Evolutionary conservation across 805 yeast species (phyloP).

Genomic region (Pichia scutulata): DNA sequence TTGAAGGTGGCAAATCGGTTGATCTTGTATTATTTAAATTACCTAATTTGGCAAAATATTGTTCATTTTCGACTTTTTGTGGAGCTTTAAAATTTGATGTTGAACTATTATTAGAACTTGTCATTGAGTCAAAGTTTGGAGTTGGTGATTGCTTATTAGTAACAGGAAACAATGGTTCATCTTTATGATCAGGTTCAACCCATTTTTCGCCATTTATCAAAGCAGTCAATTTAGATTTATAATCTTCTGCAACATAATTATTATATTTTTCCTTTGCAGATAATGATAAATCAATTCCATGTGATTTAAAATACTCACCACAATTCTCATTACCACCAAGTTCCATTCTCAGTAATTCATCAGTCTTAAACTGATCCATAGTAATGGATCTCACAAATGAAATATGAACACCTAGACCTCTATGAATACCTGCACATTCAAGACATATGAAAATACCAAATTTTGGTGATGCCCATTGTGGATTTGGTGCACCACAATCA

Average conservation of each 20-base stretch:
- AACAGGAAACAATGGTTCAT: slow-evolving; percentile 32
- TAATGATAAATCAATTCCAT: slow-evolving; percentile 60
- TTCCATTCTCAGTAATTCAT: slow-evolving; percentile 86
- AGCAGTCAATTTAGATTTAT: slow-evolving; percentile 73
- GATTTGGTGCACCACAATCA: slow-evolving; percentile 92
- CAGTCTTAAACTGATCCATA: slow-evolving; percentile 97
- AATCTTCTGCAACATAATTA: slow-evolving; percentile 90
- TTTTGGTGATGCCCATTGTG: slow-evolving; percentile 99
- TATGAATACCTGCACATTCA: slow-evolving; percentile 95
- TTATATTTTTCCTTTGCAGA: slow-evolving; percentile 74
- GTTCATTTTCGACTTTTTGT: slow-evolving; percentile 57
- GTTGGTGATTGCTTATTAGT: slow-evolving; percentile 9
- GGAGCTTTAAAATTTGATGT: slow-evolving; percentile 1
- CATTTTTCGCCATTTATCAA: slow-evolving; percentile 67
- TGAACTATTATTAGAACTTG: not conserved
- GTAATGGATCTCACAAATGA: slow-evolving; percentile 95
- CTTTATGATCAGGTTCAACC: slow-evolving; percentile 54
- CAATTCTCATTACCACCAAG: slow-evolving; percentile 85
- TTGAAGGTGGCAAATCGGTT: slow-evolving; percentile 76
- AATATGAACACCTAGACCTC: slow-evolving; percentile 94
- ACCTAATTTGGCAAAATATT: slow-evolving; percentile 77
- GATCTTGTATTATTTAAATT: slow-evolving; percentile 65
- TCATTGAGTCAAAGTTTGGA: not conserved
- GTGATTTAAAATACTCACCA: slow-evolving; percentile 53
- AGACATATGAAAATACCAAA: slow-evolving; percentile 95